A percentile compares a stretch with the other conserved stretches of the same genome.
Evolutionary conservation across 495 filamentous ascomycete species (phyloP).

Genomic region (Entonaema liquescens): DNA sequence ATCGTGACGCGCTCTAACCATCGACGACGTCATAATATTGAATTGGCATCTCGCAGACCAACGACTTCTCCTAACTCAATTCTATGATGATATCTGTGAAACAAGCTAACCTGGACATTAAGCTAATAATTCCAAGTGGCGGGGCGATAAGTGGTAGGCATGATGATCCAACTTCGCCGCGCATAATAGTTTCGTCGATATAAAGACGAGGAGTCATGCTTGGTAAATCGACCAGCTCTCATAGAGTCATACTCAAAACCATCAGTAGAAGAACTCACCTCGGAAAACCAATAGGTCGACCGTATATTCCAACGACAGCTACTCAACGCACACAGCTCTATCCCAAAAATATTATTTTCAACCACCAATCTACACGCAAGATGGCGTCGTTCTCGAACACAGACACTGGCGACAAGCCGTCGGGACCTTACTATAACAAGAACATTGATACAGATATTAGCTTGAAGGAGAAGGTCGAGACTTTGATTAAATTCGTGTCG

Average conservation of each 20-base stretch:
- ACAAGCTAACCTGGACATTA: background rate
- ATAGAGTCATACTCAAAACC: background rate
- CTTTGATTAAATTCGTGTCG: conserved; percentile 72
- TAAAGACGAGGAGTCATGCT: conserved; percentile 29
- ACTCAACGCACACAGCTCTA: background rate
- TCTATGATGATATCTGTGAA: conserved; percentile 24
- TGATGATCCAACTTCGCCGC: conserved; percentile 9
- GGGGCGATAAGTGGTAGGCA: conserved; percentile 1
- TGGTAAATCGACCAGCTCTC: background rate
- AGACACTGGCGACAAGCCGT: conserved; percentile 60
- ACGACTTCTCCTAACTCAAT: conserved; percentile 10
- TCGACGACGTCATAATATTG: conserved; percentile 35
- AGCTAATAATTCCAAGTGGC: conserved; percentile 5
- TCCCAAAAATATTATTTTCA: background rate
- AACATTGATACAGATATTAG: conserved; percentile 69
- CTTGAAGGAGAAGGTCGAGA: conserved; percentile 81
- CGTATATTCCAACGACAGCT: background rate
- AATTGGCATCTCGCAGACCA: conserved; percentile 9
- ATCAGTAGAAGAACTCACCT: background rate
- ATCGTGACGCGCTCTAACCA: conserved; percentile 31
- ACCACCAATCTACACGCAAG: background rate
- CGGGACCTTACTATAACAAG: conserved; percentile 84
- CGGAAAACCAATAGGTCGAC: background rate
- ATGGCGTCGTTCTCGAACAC: conserved; percentile 65
- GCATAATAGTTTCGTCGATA: conserved; percentile 11